Evolutionary conservation across 2,329 filamentous ascomycete species (phyloP), one percentile per base, ranked within the genome.

Genomic region (Teratosphaeria nubilosa): DNA sequence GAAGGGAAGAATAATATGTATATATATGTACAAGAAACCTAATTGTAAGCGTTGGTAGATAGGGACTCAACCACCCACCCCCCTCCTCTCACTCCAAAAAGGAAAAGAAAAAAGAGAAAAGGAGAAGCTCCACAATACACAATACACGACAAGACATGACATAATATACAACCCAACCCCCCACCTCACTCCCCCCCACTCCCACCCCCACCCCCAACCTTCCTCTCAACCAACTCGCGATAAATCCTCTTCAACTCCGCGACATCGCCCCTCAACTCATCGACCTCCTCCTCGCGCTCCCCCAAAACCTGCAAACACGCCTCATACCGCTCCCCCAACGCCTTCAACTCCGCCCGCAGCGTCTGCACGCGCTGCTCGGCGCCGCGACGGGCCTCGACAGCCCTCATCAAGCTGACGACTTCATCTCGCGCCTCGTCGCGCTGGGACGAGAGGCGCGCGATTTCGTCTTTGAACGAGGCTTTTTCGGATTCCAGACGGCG

Each of bases 211-310:
- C 20, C 41, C 14, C 51, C 65, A 30, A 70, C 63, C 58, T 71
- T 72, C 55, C 63, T 60, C 61, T 95, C 89, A 54, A 95, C 88
- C 72, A 99, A 75, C 70, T 97, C 92, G 64, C 90, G 84, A 77
- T 97, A 97, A 81, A 99, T 96, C 69, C 86, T 87, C 78, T 99
- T 99, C 72, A 99, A 80, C 77, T 99, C 94, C 64, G 85, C 80
- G 56, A 99, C 88, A 78, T 97, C 94, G 13, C 88, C 86, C 72
- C 81, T 85, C 64, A 99, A 77, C 78, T 99, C 94, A 69, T 96
- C 91, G 1, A 96, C 91, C 69, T 87, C 78, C 78, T 99, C 94
- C 73, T 90, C 96, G 82, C 96, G 96, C 81, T 99, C 94, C 1
- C 94, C 94, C 58, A 99, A 76, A 84, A 97, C 86, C 76, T 97